phyloP scores from a whole-genome alignment of 1,284 basidiomycete genomes.

The Chalciporus sp. region DNA sequence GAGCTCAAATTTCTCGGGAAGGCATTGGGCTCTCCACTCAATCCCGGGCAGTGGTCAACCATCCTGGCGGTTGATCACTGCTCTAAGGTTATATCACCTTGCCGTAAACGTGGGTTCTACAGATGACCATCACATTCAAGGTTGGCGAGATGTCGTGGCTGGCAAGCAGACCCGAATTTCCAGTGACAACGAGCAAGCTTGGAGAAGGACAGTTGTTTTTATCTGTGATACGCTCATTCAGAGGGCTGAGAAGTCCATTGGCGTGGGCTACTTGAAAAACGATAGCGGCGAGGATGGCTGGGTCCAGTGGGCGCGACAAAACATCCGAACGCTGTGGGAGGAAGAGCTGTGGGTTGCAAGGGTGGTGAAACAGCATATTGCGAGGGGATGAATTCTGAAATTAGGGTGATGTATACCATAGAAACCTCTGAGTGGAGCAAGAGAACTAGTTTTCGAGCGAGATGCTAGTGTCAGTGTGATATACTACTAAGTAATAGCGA shows the following conservation, averaged over 20 bases:
- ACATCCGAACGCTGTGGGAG: conserved; percentile 40
- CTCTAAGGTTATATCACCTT: conserved; percentile 65
- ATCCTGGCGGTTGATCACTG: conserved; percentile 74
- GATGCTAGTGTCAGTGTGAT: too few relatives aligned
- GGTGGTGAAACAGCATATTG: conserved; percentile 48
- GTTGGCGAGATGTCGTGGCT: conserved; percentile 58
- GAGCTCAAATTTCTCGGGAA: conserved; percentile 4
- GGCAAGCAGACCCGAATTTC: conserved; percentile 49
- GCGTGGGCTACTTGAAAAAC: not conserved
- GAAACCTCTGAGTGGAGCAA: not conserved
- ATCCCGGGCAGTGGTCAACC: conserved; percentile 63
- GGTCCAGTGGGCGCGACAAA: conserved; percentile 37
- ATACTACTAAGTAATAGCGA: too few relatives aligned
- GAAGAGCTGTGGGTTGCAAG: conserved; percentile 58
- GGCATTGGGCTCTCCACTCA: conserved; percentile 75
- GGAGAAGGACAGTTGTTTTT: conserved; percentile 36
- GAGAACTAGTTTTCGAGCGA: not conserved
- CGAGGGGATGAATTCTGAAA: conserved; percentile 39
- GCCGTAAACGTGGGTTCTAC: conserved; percentile 28
- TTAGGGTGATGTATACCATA: not conserved
- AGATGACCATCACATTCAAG: conserved; percentile 37
- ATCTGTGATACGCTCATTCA: conserved; percentile 41
- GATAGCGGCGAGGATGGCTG: conserved; percentile 19
- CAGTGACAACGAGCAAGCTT: conserved; percentile 47
- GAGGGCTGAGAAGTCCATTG: conserved; percentile 31